These are phyloP conservation scores for Aspergillus carlsbadensis DNA, from an alignment of 495 filamentous ascomycete genomes.

Conservation along the genomic window DNA sequence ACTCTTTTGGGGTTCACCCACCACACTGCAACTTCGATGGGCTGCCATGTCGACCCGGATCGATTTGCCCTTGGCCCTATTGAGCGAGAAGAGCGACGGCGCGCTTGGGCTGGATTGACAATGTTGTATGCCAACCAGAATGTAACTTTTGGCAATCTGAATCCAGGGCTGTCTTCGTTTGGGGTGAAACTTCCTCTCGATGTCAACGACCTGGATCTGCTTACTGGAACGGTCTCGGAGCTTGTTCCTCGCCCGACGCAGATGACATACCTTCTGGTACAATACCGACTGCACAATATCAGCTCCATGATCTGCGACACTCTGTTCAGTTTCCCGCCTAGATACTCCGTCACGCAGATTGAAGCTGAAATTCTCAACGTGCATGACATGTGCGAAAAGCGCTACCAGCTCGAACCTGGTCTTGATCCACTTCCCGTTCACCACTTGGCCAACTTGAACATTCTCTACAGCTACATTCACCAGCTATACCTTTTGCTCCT, in stretches of 20 bases:
- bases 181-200: constrained; percentile 44
- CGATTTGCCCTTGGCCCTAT: constrained; percentile 40
- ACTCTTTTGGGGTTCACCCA: constrained; percentile 45
- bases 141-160: constrained; percentile 31
- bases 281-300: constrained; percentile 41
- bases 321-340: constrained; percentile 37
- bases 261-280: constrained; percentile 48
- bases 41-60: constrained; percentile 48
- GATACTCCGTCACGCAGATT: constrained; percentile 28
- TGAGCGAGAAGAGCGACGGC: constrained; percentile 46
- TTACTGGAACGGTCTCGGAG: constrained; percentile 29
- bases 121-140: constrained; percentile 47
- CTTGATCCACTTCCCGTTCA: constrained; percentile 31
- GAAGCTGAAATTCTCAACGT: constrained; percentile 39
- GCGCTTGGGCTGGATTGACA: constrained; percentile 46
- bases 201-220: constrained; percentile 45
- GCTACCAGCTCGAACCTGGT: constrained; percentile 33
- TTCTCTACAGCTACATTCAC: constrained; percentile 47
- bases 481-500: constrained; percentile 48
- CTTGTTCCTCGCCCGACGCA: constrained; percentile 38
- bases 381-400: constrained; percentile 38
- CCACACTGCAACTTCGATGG: constrained; percentile 48
- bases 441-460: constrained; percentile 45
- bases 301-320: constrained; percentile 42
- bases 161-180: constrained; percentile 26